Evolutionary conservation across 129 eudicot species (phyloP), one percentile per base, ranked within the genome.

Genomic region (Escallonia herrerae): DNA sequence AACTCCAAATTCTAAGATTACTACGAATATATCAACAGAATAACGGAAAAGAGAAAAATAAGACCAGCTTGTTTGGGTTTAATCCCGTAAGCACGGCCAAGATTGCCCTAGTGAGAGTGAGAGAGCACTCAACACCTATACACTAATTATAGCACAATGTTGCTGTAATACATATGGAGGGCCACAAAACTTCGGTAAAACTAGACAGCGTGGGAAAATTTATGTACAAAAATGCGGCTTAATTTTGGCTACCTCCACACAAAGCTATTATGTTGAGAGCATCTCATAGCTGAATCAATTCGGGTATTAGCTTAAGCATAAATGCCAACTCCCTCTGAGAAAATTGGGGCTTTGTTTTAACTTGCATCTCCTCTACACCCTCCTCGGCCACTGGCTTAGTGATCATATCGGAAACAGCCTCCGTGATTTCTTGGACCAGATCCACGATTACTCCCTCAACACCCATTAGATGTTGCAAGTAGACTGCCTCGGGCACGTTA

Each of bases 361-460:
- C 43, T n/a, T 40, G n/a, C 10, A 7, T 7, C 48, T 14, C 59
- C 41, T 74, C 68, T 47, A 70, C 67, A 22, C 73, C 50, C 70
- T n/a, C n/a, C n/a, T 61, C 82, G 43, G 52, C 46, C 11, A 15
- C 2, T 38, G 76, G 74, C 56, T 63, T 66, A 22, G 33, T 22
- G 53, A 70, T 80, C 70, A 74, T 65, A 45, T 72, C 78, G 12
- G 61, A 76, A 62, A 89, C 82, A 0, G 86, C 90, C 64, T 68
- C 70, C 3, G 95, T 63, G 11, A 90, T 82, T 61, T 90, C 91
- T 65, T 81, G 70, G 5, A 86, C 91, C 51, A 86, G 70, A 71
- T 90, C 97, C 2, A 84, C 97, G n/a, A 90, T 86, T 73, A 90
- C 95, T 15, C 95, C 97, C 3, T 90, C 91, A 2, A 90, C 54